Base-by-base conservation (phyloP, 139 green algal species). In the Helicosporidium sp. region DNA sequence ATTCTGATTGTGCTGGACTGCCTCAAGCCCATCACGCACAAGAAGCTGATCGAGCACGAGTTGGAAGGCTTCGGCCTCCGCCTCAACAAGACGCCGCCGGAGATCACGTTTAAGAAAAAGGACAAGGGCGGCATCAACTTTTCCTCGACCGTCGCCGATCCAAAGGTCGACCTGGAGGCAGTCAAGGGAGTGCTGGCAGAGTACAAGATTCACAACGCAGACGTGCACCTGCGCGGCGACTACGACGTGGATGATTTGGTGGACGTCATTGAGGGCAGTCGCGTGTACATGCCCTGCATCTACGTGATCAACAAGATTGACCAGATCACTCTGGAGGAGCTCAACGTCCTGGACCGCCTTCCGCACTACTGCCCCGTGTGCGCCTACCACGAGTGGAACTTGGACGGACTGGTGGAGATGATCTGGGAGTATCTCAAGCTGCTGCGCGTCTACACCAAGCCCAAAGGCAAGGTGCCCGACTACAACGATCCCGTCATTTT, bases 1-100 rank as follows among this genome's bases (percentile, higher is more conserved):
- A 98, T 98, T 60, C 62, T 96, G 23, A 94, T 98, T 44, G 80
- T 97, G 41, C 73, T 98, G 35, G 89, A 98, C 61, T 93, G 75
- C 52, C 64, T 97, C 7, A 98, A 98, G 43, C 89, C 89, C 29
- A 83, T 98, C 46, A 94, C 83, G 3, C 89, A 98, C 68, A 96
- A 96, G 65, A 50, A 58, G 39, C 64, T 93, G 31, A 93, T 93
- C 43, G 82, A 93, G 69, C 66, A 92, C 31, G 82, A 93, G 66
- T 69, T 91, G 3, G 82, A 93, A 36, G 53, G 81, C 33, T 93
- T 92, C 60, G 84, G 82, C 52, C 90, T 93, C 60, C 76, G 88
- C 2, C 65, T 97, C 16, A 97, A 97, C 71, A 95, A 97, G 69
- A 66, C 73, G 49, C 85, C 85, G 10, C 87, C 88, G 2, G 78